These are phyloP conservation scores for Starmerella ratchasimensis DNA, from an alignment of 805 yeast species.

Conservation along the genomic window DNA sequence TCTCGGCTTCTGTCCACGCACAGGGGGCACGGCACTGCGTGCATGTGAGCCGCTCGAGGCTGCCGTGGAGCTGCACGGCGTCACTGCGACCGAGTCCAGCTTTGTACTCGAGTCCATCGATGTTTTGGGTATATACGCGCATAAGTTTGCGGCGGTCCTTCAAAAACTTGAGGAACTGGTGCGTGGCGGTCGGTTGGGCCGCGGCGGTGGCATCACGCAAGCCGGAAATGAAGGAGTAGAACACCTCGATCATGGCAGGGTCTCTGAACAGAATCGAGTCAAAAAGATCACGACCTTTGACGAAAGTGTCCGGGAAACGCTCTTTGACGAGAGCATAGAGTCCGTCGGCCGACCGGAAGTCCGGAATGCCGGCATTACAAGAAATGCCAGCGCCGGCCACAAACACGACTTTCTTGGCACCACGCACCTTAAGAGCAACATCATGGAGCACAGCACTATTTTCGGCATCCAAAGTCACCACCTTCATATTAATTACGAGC, in stretches of 20 bases:
- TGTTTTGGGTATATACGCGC: conserved; percentile 88
- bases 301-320: conserved; percentile 44
- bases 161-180: conserved; percentile 50
- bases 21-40: conserved; percentile 48
- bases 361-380: conserved; percentile 95
- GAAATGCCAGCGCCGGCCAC: conserved; percentile 95
- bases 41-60: conserved; percentile 62
- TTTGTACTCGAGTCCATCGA: conserved; percentile 68
- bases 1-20: conserved; percentile 47
- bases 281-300: conserved; percentile 80
- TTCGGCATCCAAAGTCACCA: too few species aligned
- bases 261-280: conserved; percentile 72
- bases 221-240: conserved; percentile 79
- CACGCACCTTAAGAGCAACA: conserved; percentile 15
- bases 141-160: conserved; percentile 52
- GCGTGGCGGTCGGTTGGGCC: conserved; percentile 78
- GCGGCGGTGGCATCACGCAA: conserved; percentile 47
- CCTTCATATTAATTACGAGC: too few species aligned
- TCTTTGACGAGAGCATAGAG: conserved; percentile 60
- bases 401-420: conserved; percentile 32
- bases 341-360: conserved; percentile 75
- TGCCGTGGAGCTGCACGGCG: conserved; percentile 76
- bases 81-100: conserved; percentile 43
- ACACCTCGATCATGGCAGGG: conserved; percentile 49
- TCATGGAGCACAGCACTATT: too few species aligned